Evolutionary conservation across 2,329 filamentous ascomycete genomes (phyloP).

Genomic region (Penicillium sp.): DNA sequence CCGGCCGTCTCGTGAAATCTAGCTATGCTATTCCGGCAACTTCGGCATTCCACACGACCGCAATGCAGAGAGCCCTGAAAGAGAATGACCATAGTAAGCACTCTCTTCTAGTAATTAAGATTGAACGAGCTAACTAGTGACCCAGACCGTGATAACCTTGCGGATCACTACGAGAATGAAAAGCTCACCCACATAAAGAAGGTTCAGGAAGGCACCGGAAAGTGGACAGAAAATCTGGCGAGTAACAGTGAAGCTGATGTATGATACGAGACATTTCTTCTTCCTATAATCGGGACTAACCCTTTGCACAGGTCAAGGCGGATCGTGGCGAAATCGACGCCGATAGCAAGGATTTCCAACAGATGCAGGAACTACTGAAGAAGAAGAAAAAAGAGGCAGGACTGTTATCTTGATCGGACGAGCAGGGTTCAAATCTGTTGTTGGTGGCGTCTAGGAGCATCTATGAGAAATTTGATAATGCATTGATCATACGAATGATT

Average conservation of each 20-base stretch:
- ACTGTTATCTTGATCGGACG: neutral
- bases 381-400: conserved; percentile 4
- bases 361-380: conserved; percentile 62
- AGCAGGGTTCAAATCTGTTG: neutral
- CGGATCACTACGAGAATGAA: conserved; percentile 47
- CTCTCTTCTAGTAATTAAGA: neutral
- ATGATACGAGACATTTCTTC: conserved; percentile 24
- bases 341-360: conserved; percentile 46
- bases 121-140: neutral
- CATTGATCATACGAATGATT: neutral
- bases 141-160: conserved; percentile 45
- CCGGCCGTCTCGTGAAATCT: conserved; percentile 24
- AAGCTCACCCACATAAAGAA: conserved; percentile 64
- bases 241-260: conserved; percentile 78
- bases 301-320: conserved; percentile 54
- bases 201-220: conserved; percentile 61
- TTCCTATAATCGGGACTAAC: neutral
- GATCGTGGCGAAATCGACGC: conserved; percentile 53
- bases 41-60: conserved; percentile 33
- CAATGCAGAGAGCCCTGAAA: conserved; percentile 29
- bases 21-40: conserved; percentile 11
- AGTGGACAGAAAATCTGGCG: conserved; percentile 78
- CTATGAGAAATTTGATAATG: neutral
- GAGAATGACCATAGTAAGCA: conserved; percentile 38
- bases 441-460: neutral